phyloP scores from a whole-genome alignment of 345 rosid genomes.

The sweet orange (Citrus sinensis) region DVS_A1.0 CM039168.1:28029001-28029500 shows the following conservation, averaged over 20 bases:
- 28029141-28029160: background rate
- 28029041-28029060: conserved; percentile 15
- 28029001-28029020: background rate
- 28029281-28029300: background rate
- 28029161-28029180: background rate
- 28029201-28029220: background rate
- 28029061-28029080: conserved; percentile 67
- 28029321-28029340: background rate
- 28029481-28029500: conserved; percentile 92
- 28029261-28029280: background rate
- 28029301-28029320: background rate
- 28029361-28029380: background rate
- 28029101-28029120: conserved; percentile 93
- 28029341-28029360: background rate
- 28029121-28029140: conserved; percentile 98
- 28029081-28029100: conserved; percentile 91
- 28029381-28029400: conserved; percentile 58
- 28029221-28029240: background rate
- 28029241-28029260: background rate
- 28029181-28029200: background rate
- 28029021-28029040: background rate
- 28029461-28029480: conserved; percentile 98
- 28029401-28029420: conserved; percentile 63
- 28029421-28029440: conserved; percentile 85
- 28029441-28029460: conserved; percentile 89